Evolutionary conservation across 2,329 filamentous ascomycete species (phyloP), one percentile per base, ranked within the genome.

Genomic region (Colletotrichum viniferum): DNA sequence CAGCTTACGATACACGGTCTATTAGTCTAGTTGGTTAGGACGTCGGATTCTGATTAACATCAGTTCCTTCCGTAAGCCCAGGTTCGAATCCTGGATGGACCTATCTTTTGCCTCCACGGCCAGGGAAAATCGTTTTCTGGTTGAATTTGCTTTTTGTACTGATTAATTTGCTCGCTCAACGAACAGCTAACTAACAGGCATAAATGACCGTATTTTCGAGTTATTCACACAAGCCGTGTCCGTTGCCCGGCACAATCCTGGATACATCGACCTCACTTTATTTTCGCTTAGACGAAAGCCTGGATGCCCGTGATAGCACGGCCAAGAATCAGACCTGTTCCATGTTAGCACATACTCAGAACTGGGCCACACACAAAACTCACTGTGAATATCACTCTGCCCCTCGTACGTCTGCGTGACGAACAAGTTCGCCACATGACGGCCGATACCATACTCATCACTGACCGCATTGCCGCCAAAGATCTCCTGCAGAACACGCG

Each of bases 391-490:
- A 85, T 98, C 97, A 82, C 96, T 98, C 86, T 98, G 97, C 26
- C 97, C 97, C 86, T 99, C 97, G 80, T 99, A 99, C 3, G 96
- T 98, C 87, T 98, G 96, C 70, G 96, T 97, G 69, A 99, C 97
- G 84, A 97, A 99, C 78, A 99, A 85, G 84, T 99, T 99, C 72
- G 96, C 94, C 74, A 98, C 97, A 87, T 98, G 97, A 78, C 97
- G 92, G 18, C 95, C 97, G 81, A 99, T 98, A 77, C 93, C 92
- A 82, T 98, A 99, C 86, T 99, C 97, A 81, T 99, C 97, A 81
- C 96, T 98, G 65, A 97, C 95, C n/a, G 97, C 97, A 82, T 99
- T 99, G 34, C 97, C 97, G 73, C 97, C 97, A 86, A 99, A 98
- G 26, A 99, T 91, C 87, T 99, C 97, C 85, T 99, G 97, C 76